phyloP scores from a whole-genome alignment of 2,329 filamentous ascomycete genomes.

The Fusarium domesticum region DNA sequence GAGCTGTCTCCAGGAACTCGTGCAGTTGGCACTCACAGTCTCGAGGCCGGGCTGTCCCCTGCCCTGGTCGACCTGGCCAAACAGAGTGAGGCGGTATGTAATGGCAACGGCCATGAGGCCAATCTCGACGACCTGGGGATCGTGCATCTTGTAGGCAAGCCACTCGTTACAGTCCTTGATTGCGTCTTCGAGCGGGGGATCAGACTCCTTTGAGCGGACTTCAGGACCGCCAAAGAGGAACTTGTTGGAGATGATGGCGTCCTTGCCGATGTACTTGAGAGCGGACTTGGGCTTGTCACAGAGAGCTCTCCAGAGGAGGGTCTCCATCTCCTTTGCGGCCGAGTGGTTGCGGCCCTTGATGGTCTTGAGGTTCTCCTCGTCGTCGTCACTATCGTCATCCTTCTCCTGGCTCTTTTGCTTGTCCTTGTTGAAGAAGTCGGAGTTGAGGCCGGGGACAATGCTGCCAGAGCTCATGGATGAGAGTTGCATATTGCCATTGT shows the following conservation, averaged over 20 bases:
- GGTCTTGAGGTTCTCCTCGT: slow-evolving; percentile 28
- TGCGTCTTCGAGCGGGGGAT: slow-evolving; percentile 27
- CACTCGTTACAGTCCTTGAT: slow-evolving; percentile 29
- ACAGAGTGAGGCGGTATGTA: slow-evolving; percentile 26
- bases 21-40: slow-evolving; percentile 25
- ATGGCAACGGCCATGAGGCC: slow-evolving; percentile 29
- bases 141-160: slow-evolving; percentile 31
- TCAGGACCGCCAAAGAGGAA: slow-evolving; percentile 28
- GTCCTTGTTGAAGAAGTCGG: slow-evolving; percentile 25
- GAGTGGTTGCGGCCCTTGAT: slow-evolving; percentile 29
- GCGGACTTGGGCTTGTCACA: slow-evolving; percentile 30
- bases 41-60: slow-evolving; percentile 23
- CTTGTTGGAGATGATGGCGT: slow-evolving; percentile 29
- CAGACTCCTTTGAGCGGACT: slow-evolving; percentile 25
- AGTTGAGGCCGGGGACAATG: slow-evolving; percentile 25
- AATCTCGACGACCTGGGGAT: slow-evolving; percentile 28
- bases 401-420: slow-evolving; percentile 22
- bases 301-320: slow-evolving; percentile 29
- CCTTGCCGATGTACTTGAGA: slow-evolving; percentile 29
- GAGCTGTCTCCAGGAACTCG: slow-evolving; percentile 29
- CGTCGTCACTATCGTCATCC: slow-evolving; percentile 20
- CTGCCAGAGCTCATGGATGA: slow-evolving; percentile 8
- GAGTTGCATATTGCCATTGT: slow-evolving; percentile 23
- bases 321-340: slow-evolving; percentile 31
- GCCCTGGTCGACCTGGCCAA: slow-evolving; percentile 25